These are phyloP conservation scores for Nicotiana knightiana DNA, from an alignment of 257 asterid genomes.

Conservation along the genomic window DNA sequence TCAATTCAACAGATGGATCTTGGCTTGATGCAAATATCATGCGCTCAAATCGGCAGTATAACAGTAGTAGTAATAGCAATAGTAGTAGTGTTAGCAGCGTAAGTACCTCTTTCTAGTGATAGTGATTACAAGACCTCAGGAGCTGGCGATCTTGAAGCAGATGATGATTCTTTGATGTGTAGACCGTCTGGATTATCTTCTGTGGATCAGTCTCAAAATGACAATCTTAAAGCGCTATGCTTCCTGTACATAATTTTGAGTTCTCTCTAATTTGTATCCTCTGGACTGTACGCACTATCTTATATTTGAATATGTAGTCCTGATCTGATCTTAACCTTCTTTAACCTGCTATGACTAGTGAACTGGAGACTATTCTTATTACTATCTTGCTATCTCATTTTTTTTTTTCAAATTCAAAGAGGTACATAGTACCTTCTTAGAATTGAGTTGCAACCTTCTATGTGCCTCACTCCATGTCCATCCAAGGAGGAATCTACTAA, in stretches of 20 bases:
- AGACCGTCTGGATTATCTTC: slow-evolving; percentile 90
- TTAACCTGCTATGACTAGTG: neutral
- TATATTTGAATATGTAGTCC: neutral
- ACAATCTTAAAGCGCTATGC: slow-evolving; percentile 56
- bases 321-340: neutral
- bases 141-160: slow-evolving; percentile 91
- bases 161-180: slow-evolving; percentile 88
- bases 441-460: no score
- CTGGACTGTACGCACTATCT: neutral
- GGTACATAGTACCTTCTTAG: neutral
- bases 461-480: no score
- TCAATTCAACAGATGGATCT: slow-evolving; percentile 55
- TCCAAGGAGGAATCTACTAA: no score
- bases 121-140: slow-evolving; percentile 70
- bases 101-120: slow-evolving; percentile 83
- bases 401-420: neutral
- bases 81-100: slow-evolving; percentile 84
- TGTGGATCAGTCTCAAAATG: slow-evolving; percentile 52
- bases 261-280: neutral
- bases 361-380: neutral
- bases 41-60: slow-evolving; percentile 60
- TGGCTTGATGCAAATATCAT: slow-evolving; percentile 57
- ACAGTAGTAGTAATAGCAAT: slow-evolving; percentile 87
- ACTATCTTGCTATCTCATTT: neutral
- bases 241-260: neutral